phyloP scores from a whole-genome alignment of 345 rosid species.

The Acer negundo region DNA sequence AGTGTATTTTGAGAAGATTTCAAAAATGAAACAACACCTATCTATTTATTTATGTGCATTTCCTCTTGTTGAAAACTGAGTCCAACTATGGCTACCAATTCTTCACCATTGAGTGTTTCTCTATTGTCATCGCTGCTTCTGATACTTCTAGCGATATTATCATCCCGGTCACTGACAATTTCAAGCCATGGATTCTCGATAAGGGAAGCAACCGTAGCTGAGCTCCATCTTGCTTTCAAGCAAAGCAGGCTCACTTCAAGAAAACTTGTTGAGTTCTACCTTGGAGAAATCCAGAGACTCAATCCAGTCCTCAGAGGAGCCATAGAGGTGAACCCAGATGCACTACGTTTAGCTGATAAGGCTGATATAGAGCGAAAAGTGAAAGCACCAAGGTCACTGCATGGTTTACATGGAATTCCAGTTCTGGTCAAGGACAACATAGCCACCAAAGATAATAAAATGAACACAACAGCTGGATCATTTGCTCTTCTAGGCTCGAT shows the following conservation, averaged over 20 bases:
- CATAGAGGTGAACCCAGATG: conserved; percentile 18
- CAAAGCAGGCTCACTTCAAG: conserved; percentile 33
- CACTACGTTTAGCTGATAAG: conserved; percentile 2
- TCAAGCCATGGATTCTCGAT: conserved; percentile 28
- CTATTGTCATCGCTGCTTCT: conserved; percentile 19
- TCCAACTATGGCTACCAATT: conserved; percentile 20
- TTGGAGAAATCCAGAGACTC: conserved; percentile 4
- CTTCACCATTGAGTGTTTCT: neutral
- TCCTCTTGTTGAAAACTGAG: too few relatives aligned
- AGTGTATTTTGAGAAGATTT: too few relatives aligned
- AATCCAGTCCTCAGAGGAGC: conserved; percentile 5
- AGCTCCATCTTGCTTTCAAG: conserved; percentile 43
- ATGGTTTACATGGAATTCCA: conserved; percentile 64
- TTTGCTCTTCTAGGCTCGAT: conserved; percentile 61
- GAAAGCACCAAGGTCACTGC: conserved; percentile 19
- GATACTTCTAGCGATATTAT: conserved; percentile 4
- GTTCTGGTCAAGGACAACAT: conserved; percentile 67
- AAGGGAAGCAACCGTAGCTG: conserved; percentile 45
- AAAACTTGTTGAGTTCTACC: neutral
- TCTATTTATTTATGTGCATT: too few relatives aligned
- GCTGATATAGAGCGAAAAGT: conserved; percentile 26
- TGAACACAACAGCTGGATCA: conserved; percentile 76
- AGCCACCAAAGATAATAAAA: conserved; percentile 53
- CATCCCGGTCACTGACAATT: conserved; percentile 7
- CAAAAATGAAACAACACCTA: too few relatives aligned